Conservation (phyloP, 2,329 filamentous ascomycete species). For the Talaromyces sp. region DNA sequence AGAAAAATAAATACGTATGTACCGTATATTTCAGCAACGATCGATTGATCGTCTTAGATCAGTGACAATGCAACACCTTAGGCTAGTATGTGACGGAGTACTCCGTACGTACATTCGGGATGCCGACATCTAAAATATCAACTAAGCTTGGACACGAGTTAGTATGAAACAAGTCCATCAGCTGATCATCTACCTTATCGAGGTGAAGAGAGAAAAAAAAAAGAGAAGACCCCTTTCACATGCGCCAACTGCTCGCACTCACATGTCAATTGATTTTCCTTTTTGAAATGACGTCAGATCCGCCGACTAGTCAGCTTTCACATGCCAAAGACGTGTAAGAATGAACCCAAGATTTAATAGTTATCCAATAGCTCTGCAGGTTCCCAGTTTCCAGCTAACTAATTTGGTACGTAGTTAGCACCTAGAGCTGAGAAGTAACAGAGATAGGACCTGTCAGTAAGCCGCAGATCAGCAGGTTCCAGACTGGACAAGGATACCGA, state of each 20-base stretch:
- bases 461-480: not conserved
- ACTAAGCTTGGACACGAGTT: not conserved
- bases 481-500: not conserved
- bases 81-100: too few relatives aligned
- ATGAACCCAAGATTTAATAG: not conserved
- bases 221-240: not conserved
- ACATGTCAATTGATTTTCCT: not conserved
- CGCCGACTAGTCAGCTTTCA: not conserved
- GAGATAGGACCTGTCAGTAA: not conserved
- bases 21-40: not conserved
- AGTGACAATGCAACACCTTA: not conserved
- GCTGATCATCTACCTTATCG: not conserved
- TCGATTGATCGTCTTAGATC: not conserved
- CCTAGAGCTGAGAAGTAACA: not conserved
- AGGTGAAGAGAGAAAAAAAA: not conserved
- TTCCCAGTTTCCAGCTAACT: not conserved
- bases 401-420: not conserved
- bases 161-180: not conserved
- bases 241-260: not conserved
- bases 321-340: not conserved
- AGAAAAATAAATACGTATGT: too few relatives aligned
- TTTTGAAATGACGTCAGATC: not conserved
- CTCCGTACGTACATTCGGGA: not conserved
- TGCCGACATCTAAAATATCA: not conserved
- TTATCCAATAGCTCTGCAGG: not conserved